Base-by-base conservation (phyloP, 306 rosid species). In the Cucurbita argyrosperma region DNA sequence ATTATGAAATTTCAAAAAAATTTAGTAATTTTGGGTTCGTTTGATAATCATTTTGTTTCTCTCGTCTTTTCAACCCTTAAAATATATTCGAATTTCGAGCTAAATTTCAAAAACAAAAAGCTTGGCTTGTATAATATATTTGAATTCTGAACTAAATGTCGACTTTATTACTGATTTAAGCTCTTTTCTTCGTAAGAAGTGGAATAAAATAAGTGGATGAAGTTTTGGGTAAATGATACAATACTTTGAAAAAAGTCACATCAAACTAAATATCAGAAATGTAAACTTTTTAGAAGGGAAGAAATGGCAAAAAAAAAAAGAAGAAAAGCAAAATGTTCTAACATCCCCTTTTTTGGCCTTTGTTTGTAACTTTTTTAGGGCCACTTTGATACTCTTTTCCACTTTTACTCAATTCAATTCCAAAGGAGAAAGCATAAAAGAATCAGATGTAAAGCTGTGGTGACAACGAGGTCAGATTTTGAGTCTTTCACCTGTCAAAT, bases 381-480 rank as follows among this genome's bases (percentile, higher is more conserved):
- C 69, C 26, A 63, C 45, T 65, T 64, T 8, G 49, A 16, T 63
- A 18, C 54, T 45, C 53, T 30, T 4, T 66, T 66, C 21, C 72
- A 66, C 52, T 43, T 43, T n/a, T 42, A 42, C 50, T 42, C 72
- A n/a, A n/a, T 42, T 21, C 57, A 68, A 47, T 68, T 68, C 56
- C 73, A 68, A 68, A 66, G 37, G 38, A 68, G 38, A 68, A 68
- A 68, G 73, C 26, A 45, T 23, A 68, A 68, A 68, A 68, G 73
- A 68, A 68, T 68, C 42, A 68, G 56, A 66, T 66, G 72, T 43
- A 43, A 65, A 65, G 72, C 11, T 42, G 23, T 61, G 46, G 38
- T 14, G 68, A 61, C 0, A 61, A 37, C 15, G 68, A 42, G 51
- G 71, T 42, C 52, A 40, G 43, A 66, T 66, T 43, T 42, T 18